These are phyloP conservation scores for Russula earlei DNA, from an alignment of 768 basidiomycete genomes.

Conservation along the genomic window DNA sequence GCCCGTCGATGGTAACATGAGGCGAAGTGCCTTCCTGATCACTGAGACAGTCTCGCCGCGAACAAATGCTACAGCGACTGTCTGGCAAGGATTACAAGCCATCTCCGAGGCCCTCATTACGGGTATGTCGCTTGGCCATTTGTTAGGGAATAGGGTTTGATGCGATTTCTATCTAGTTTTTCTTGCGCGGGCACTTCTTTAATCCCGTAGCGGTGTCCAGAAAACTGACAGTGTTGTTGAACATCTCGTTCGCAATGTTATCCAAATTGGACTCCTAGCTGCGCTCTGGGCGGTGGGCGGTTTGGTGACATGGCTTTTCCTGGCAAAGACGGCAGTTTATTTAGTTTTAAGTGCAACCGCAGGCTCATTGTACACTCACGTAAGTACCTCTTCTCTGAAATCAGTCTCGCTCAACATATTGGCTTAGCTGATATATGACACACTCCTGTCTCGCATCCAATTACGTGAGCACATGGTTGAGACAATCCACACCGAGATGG, in stretches of 20 bases:
- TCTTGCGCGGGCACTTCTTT: background rate
- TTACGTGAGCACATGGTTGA: background rate
- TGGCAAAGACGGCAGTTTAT: background rate
- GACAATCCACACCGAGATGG: background rate
- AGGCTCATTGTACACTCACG: background rate
- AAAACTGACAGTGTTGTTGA: background rate
- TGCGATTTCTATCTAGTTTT: background rate
- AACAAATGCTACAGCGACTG: too few relatives aligned
- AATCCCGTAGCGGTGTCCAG: background rate
- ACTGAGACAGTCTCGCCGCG: background rate
- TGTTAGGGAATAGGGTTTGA: background rate
- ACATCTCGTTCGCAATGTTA: background rate
- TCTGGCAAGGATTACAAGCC: background rate
- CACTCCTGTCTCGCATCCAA: background rate
- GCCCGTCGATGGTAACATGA: background rate
- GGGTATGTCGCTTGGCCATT: background rate
- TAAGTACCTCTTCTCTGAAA: background rate
- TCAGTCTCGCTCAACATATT: too few relatives aligned
- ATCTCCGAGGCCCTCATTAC: background rate
- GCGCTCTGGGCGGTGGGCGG: background rate
- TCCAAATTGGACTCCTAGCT: background rate
- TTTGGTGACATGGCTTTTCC: background rate
- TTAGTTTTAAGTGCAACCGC: background rate
- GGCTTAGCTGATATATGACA: background rate
- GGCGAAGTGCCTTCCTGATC: background rate